Evolutionary conservation across 768 basidiomycete genomes (phyloP), one percentile per base, ranked within the genome.

Genomic region (Naematelia encephala): DNA sequence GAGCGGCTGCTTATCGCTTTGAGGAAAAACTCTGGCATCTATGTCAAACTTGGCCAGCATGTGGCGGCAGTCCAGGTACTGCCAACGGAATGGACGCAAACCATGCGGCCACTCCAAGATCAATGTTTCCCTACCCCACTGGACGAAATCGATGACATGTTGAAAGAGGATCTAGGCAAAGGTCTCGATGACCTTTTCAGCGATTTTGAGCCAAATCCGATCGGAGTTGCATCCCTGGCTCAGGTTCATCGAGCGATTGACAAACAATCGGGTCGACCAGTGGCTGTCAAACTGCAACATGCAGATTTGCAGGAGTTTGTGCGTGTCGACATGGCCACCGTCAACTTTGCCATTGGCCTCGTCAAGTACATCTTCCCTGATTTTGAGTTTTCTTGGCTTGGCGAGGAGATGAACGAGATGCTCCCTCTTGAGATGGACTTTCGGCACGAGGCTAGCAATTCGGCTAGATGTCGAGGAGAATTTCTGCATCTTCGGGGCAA

Each of bases 361-460:
- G 86, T 99, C 63, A 93, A 93, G 70, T 84, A 84, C 60, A 85
- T 90, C 82, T 98, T 98, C 76, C 96, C 96, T 1, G 86, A 92
- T 54, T 99, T 98, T 67, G 93, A 97, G 74, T 89, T 94, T 71
- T 86, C 86, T 0, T 96, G 92, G 93, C 82, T 94, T 11, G 80
- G 88, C 59, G 89, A 91, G 66, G 96, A 98, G 79, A 98, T 99
- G 93, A 85, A 87, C 28, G 57, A 79, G 55, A 75, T 73, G 67
- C 61, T 77, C 13, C 91, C 91, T 0, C 87, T 88, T 67, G 93
- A 98, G 78, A 90, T 97, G 90, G 86, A 99, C 78, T 98, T 99
- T 71, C 78, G 84, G 13, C 86, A 91, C 64, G 96, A 99, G 80
- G 91, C 91, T 1, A 76, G 79, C 5, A 99, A 98, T 73, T 87